Base-by-base conservation (phyloP, 805 yeast genomes). In the Nakazawaea sp. region DNA sequence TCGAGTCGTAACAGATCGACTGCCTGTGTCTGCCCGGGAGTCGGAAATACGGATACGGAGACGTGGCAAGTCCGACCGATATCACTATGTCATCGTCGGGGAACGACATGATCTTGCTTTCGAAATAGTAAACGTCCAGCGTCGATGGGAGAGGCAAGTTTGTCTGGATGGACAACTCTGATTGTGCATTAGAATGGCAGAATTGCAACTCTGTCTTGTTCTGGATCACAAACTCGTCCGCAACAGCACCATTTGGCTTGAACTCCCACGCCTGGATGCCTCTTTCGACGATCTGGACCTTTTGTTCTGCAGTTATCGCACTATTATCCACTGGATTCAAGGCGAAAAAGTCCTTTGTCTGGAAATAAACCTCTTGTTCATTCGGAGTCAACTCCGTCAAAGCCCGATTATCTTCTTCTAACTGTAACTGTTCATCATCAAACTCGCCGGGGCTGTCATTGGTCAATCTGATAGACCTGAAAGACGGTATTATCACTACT, bases 211-310 rank as follows among this genome's bases (percentile, higher is more conserved):
- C 86, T 3, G 68, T 55, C 49, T 82, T 79, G 52, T 82, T 82
- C 27, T 75, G 69, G 5, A 90, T 82, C 27, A 73, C 45, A 37
- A 75, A 68, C 45, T 70, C 75, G 50, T 67, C 77, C 58, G 67
- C 70, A 23, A 75, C 56, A 58, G 72, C 70, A 8, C 66, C 56
- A 50, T 71, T 72, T 17, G 80, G 77, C 36, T 65, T 68, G 52
- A 92, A 90, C 49, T 89, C 95, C 85, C 94, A 89, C 1, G 97
- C 97, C 12, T 70, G 60, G 1, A 89, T 81, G 2, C 95, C 96
- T 53, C 86, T 88, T 45, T 87, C 95, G 47, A 87, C 95, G 19
- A 86, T 84, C 16, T 68, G 54, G 54, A 80, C 59, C 43, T 67
- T 68, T 55, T 83, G 89, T 20, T 82, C 69, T 27, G 81, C 59